phyloP scores from a whole-genome alignment of 2,329 filamentous ascomycete genomes.

The Xylariaceae sp. region DNA sequence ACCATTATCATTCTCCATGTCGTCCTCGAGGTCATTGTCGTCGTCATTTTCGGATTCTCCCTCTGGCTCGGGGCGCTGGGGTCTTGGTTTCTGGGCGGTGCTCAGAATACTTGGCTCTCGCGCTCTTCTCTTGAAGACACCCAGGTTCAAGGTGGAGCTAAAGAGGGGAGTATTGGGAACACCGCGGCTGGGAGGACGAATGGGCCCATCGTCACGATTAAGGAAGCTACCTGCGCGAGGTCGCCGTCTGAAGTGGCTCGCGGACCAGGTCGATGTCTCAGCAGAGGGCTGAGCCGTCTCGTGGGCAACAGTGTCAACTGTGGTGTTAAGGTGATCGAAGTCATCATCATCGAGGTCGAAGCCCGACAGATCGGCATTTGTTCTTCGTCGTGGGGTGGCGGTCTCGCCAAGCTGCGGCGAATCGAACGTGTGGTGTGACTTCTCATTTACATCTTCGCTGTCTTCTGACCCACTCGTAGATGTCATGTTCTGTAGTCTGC shows the following conservation, averaged over 20 bases:
- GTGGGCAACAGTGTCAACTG: conserved; percentile 27
- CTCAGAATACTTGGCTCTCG: conserved; percentile 63
- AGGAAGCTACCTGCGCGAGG: conserved; percentile 35
- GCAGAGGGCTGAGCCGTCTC: conserved; percentile 31
- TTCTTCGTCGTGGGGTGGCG: conserved; percentile 26
- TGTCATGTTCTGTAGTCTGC: conserved; percentile 32
- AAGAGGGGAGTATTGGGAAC: conserved; percentile 32
- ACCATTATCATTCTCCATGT: conserved; percentile 38
- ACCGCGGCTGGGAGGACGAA: conserved; percentile 33
- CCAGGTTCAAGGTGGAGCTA: conserved; percentile 48
- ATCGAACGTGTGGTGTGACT: conserved; percentile 10
- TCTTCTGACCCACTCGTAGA: conserved; percentile 22
- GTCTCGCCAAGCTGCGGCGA: conserved; percentile 19
- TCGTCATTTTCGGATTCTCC: conserved; percentile 39
- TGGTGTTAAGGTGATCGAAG: conserved; percentile 34
- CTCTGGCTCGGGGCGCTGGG: conserved; percentile 30
- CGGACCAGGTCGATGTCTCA: conserved; percentile 31
- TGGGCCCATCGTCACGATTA: conserved; percentile 31
- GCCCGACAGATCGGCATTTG: conserved; percentile 29
- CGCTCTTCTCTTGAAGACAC: conserved; percentile 54
- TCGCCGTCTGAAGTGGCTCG: conserved; percentile 31
- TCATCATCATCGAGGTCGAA: conserved; percentile 33
- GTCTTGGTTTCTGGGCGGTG: conserved; percentile 44
- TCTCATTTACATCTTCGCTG: conserved; percentile 14
- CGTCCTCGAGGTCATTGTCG: conserved; percentile 39